Evolutionary conservation across 2,329 filamentous ascomycete species (phyloP).

Genomic region (Fusarium siculi): DNA sequence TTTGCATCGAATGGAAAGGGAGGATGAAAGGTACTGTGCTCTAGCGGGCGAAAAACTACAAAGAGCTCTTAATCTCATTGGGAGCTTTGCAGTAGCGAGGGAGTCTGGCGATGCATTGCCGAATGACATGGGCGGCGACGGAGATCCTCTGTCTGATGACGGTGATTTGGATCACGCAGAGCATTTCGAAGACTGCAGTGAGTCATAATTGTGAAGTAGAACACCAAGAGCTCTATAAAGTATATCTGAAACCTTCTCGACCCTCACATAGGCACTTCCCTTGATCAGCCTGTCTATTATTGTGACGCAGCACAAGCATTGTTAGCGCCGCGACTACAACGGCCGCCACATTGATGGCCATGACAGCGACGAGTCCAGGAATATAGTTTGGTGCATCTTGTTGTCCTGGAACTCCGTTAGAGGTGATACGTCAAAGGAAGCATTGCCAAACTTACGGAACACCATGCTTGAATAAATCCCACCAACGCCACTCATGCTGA

Average conservation of each 20-base stretch:
- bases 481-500: slow-evolving; percentile 27
- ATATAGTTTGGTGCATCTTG: slow-evolving; percentile 31
- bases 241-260: slow-evolving; percentile 20
- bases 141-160: no score
- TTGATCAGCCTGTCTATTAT: slow-evolving; percentile 1
- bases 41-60: no score
- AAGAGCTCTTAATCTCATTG: no score
- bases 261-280: not conserved
- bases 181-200: not conserved
- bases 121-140: no score
- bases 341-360: slow-evolving; percentile 21
- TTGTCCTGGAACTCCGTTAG: not conserved
- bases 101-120: no score
- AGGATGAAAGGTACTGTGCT: no score
- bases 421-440: no score
- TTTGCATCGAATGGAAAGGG: no score
- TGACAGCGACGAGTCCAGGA: slow-evolving; percentile 17
- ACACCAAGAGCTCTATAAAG: not conserved
- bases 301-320: slow-evolving; percentile 12
- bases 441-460: slow-evolving; percentile 10
- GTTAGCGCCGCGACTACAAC: slow-evolving; percentile 8
- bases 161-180: fast-evolving
- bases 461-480: slow-evolving; percentile 35
- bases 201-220: fast-evolving
- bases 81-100: no score